Evolutionary conservation across 257 asterid species (phyloP), one percentile per base, ranked within the genome.

Genomic region (Pogostemon cablin): DNA sequence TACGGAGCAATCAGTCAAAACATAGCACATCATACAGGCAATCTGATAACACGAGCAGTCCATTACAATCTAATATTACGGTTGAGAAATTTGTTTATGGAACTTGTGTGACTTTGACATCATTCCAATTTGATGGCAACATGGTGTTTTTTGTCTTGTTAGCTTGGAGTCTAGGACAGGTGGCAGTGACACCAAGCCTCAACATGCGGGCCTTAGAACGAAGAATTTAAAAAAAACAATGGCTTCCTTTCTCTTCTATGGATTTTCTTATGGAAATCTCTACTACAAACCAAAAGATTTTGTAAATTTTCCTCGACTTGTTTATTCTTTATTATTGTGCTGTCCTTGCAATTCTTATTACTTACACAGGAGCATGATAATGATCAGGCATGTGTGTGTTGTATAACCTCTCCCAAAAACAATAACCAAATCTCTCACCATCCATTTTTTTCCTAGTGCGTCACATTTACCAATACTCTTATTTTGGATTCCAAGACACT

Each of bases 311-410:
- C 10, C 10, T 46, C 12, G 39, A 67, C 10, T 34, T 11, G 49
- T 38, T 63, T 56, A 5, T 42, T 38, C 0, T 5, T 59, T 37
- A 67, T 56, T 54, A 3, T 9, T 63, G 0, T 50, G 3, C 4
- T 7, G 9, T 8, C 32, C 54, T 12, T 56, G 1, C 44, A 35
- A 11, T n/a, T 70, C 6, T 17, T 49, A 53, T n/a, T 46, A 35
- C n/a, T 17, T 46, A 8, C 12, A n/a, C 20, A 55, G 42, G 75
- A 56, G 54, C 67, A 62, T 2, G 71, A 65, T 35, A 60, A 62
- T 69, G 65, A 50, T 32, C 46, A 52, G 3, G 7, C n/a, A 68
- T n/a, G 7, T 48, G 47, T 57, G 42, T 42, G 60, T 50, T 58
- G 17, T 57, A 44, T 57, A 46, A n/a, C 5, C 12, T 35, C 11